A percentile compares a stretch with the other conserved stretches of the same genome.
Evolutionary conservation across 2,329 filamentous ascomycete genomes (phyloP).

Genomic region (Clarireedia sp.): DNA sequence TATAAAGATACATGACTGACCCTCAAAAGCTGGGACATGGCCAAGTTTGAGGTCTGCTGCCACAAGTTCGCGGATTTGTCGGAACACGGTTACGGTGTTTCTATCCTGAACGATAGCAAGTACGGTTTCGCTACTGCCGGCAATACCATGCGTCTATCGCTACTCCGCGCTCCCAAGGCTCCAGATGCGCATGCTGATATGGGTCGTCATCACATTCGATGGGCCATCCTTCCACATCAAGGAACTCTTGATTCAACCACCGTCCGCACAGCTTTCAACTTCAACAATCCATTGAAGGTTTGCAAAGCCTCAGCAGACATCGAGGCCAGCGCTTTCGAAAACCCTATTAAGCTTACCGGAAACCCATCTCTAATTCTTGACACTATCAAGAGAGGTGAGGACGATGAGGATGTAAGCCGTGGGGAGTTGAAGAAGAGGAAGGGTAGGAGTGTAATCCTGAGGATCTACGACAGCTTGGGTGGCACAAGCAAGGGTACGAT

Average conservation of each 20-base stretch:
- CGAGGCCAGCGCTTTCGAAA: slow-evolving; percentile 35
- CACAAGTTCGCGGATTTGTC: slow-evolving; percentile 91
- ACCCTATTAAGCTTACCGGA: slow-evolving; percentile 60
- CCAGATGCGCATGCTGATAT: slow-evolving; percentile 92
- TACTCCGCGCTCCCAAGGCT: slow-evolving; percentile 82
- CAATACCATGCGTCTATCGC: slow-evolving; percentile 79
- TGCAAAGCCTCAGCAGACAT: slow-evolving; percentile 37
- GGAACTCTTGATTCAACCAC: slow-evolving; percentile 65
- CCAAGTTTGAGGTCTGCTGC: slow-evolving; percentile 93
- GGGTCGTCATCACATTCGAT: slow-evolving; percentile 79
- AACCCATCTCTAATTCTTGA: slow-evolving; percentile 69
- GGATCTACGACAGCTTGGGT: slow-evolving; percentile 83
- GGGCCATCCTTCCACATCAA: slow-evolving; percentile 80
- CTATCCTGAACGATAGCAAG: slow-evolving; percentile 89
- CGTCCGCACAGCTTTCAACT: slow-evolving; percentile 76
- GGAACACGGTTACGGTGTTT: slow-evolving; percentile 82
- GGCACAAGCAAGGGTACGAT: slow-evolving; percentile 69
- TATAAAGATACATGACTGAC: slow-evolving; percentile 21
- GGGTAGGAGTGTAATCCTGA: slow-evolving; percentile 72
- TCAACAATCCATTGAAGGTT: slow-evolving; percentile 72
- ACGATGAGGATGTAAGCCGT: slow-evolving; percentile 65
- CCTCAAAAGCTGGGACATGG: slow-evolving; percentile 73
- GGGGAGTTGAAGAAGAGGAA: slow-evolving; percentile 56
- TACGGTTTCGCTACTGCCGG: slow-evolving; percentile 91
- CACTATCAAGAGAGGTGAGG: slow-evolving; percentile 86